Evolutionary conservation across 2,329 filamentous ascomycete species (phyloP).

Genomic region (Cladosporium cucumerinum): DNA sequence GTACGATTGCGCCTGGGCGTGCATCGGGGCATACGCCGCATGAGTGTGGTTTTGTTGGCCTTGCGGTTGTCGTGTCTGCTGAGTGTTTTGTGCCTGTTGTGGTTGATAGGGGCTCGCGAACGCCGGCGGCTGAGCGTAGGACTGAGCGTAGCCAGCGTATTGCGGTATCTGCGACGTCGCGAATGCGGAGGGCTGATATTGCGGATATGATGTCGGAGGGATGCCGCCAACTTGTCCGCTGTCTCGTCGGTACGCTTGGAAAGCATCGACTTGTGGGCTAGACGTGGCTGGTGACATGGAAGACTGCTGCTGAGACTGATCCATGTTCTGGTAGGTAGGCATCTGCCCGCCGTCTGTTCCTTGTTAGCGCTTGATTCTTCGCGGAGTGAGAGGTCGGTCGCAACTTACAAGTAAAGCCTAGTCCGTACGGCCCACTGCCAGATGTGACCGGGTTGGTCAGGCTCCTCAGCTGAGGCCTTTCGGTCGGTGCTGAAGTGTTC

Average conservation of each 20-base stretch:
- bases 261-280: constrained; percentile 16
- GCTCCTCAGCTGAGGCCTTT: constrained; percentile 24
- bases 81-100: constrained; percentile 9
- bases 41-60: constrained; percentile 11
- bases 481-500: constrained; percentile 21
- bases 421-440: constrained; percentile 27
- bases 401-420: constrained; percentile 35
- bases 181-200: constrained; percentile 26
- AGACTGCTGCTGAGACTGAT: constrained; percentile 12
- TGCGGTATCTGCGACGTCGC: constrained; percentile 26
- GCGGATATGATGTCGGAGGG: constrained; percentile 25
- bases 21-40: constrained; percentile 14
- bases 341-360: constrained; percentile 23
- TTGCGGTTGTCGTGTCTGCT: constrained; percentile 1
- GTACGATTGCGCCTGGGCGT: constrained; percentile 17
- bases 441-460: constrained; percentile 22
- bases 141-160: constrained; percentile 23
- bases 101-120: constrained; percentile 20
- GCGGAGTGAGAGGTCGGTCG: background rate
- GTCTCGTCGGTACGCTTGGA: constrained; percentile 22
- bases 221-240: constrained; percentile 25
- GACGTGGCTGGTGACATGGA: constrained; percentile 6
- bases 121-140: constrained; percentile 20
- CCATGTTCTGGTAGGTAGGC: constrained; percentile 20
- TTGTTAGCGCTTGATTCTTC: constrained; percentile 16